phyloP scores from a whole-genome alignment of 2,329 filamentous ascomycete species.

The Helicocarpus griseus region DNA sequence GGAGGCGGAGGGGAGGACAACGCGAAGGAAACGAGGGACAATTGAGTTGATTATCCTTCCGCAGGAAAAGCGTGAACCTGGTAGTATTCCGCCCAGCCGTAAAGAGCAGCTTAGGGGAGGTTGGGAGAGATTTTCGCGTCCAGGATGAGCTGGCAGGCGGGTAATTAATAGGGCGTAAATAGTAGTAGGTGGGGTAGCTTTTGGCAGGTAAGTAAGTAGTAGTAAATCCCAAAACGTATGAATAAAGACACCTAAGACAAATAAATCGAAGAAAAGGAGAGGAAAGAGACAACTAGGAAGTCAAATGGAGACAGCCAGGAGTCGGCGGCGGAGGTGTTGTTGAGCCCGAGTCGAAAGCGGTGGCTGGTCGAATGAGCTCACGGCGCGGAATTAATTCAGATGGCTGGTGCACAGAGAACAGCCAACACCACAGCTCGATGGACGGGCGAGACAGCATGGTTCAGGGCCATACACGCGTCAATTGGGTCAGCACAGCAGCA shows the following conservation, averaged over 20 bases:
- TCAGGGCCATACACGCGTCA: constrained; percentile 1
- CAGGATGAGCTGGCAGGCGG: background rate
- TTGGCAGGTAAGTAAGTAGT: background rate
- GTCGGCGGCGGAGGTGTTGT: background rate
- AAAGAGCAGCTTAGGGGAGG: background rate
- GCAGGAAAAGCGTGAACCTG: background rate
- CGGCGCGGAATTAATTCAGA: constrained; percentile 24
- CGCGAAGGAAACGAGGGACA: constrained; percentile 14
- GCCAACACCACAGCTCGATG: constrained; percentile 13
- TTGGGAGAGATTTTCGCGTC: background rate
- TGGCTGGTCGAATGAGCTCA: constrained; percentile 16
- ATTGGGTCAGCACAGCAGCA: constrained; percentile 1
- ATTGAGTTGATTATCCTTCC: constrained; percentile 2
- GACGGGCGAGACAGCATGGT: constrained; percentile 4
- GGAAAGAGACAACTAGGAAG: constrained; percentile 8
- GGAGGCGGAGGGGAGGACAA: constrained; percentile 25
- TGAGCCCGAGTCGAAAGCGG: constrained; percentile 7
- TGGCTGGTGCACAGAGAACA: constrained; percentile 26
- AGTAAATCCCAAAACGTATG: constrained; percentile 1
- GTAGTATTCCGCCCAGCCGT: constrained; percentile 1
- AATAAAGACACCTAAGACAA: background rate
- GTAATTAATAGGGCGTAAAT: background rate
- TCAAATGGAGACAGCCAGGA: constrained; percentile 9
- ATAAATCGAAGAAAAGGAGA: constrained; percentile 1
- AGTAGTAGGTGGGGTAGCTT: background rate